These are phyloP conservation scores for Aspergillus pseudoterreus DNA, from an alignment of 2,329 filamentous ascomycete species.

Conservation along the genomic window DNA sequence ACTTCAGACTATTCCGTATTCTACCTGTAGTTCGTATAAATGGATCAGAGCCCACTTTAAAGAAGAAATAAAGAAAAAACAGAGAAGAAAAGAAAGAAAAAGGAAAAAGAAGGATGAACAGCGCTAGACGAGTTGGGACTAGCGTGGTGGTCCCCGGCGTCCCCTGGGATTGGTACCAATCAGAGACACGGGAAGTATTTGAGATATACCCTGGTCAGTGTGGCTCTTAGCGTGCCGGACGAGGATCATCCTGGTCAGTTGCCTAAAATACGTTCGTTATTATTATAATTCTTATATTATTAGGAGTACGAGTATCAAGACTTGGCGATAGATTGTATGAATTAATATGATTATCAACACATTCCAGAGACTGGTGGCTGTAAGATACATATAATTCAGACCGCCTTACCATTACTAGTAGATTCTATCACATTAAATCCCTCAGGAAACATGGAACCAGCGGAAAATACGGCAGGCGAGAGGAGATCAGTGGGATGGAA, in stretches of 20 bases:
- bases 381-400: background rate
- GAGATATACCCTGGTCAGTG: slow-evolving; percentile 29
- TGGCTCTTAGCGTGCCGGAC: slow-evolving; percentile 14
- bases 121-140: slow-evolving; percentile 19
- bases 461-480: background rate
- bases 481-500: background rate
- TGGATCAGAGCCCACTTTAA: background rate
- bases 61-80: background rate
- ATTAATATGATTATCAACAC: too few species aligned
- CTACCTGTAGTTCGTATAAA: background rate
- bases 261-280: slow-evolving; percentile 4
- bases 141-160: slow-evolving; percentile 15
- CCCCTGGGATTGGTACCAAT: slow-evolving; percentile 21
- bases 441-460: slow-evolving; percentile 1
- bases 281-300: too few species aligned
- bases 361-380: too few species aligned
- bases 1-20: too few species aligned
- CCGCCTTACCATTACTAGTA: background rate
- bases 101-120: slow-evolving; percentile 15
- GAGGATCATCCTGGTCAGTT: slow-evolving; percentile 25
- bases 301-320: too few species aligned
- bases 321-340: too few species aligned
- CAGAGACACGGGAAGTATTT: slow-evolving; percentile 29
- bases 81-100: background rate
- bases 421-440: background rate